A percentile compares a stretch with the other conserved stretches of the same genome.
These are phyloP conservation scores for Plasmodium gaboni DNA, from an alignment of 169 alveolate genomes.

Conservation along the genomic window DNA sequence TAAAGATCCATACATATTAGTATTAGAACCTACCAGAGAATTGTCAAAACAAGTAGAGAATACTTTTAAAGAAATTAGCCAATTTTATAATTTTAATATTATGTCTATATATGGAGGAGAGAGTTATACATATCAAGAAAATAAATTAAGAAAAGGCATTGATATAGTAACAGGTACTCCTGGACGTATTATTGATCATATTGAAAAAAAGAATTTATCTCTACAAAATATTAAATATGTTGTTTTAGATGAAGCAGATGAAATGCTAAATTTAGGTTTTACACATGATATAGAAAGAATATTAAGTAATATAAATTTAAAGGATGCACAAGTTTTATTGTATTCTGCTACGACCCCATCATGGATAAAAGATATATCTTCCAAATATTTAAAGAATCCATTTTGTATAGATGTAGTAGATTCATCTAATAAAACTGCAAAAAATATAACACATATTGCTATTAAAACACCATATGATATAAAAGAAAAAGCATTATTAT, in stretches of 20 bases:
- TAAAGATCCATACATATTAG: conserved; percentile 81
- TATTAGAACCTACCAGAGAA: conserved; percentile 93
- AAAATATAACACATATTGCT: conserved; percentile 46
- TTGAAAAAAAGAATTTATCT: conserved; percentile 93
- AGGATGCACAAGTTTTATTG: conserved; percentile 80
- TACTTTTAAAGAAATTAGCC: conserved; percentile 82
- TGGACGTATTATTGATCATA: conserved; percentile 97
- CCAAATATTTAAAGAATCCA: conserved; percentile 81
- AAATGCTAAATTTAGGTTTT: conserved; percentile 98
- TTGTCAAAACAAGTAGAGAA: conserved; percentile 89
- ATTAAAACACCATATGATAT: conserved; percentile 69
- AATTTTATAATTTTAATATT: conserved; percentile 81
- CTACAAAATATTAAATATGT: conserved; percentile 83
- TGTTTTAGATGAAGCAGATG: conserved; percentile 99
- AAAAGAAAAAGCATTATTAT: conserved; percentile 61
- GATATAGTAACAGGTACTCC: conserved; percentile 97
- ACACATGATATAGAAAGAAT: conserved; percentile 94
- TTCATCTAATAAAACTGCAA: conserved; percentile 40
- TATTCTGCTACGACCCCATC: conserved; percentile 90
- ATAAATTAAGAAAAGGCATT: conserved; percentile 93
- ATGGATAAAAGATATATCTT: conserved; percentile 86
- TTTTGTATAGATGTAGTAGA: conserved; percentile 78
- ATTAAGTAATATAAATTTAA: conserved; percentile 78
- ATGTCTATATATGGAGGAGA: conserved; percentile 93
- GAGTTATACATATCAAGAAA: conserved; percentile 90